A percentile compares a stretch with the other conserved stretches of the same genome.
Conservation (phyloP, 805 yeast species). For the Myxozyma melibiosi region DNA sequence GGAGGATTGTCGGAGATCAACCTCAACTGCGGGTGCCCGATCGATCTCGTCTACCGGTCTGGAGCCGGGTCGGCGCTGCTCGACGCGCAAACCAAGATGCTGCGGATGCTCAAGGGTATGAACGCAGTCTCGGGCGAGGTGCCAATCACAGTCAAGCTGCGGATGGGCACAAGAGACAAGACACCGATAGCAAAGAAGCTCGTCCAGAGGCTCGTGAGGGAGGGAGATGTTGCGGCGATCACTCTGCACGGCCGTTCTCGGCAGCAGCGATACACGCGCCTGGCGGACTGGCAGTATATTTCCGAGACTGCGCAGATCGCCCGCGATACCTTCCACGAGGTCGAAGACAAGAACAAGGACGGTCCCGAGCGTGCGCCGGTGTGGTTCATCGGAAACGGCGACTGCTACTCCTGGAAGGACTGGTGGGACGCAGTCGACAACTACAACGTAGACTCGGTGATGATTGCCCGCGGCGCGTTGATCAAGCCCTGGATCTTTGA, state of each 20-base stretch:
- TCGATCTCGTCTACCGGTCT: slow-evolving; percentile 86
- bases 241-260: slow-evolving; percentile 96
- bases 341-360: slow-evolving; percentile 34
- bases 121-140: slow-evolving; percentile 83
- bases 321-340: slow-evolving; percentile 49
- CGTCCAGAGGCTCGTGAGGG: slow-evolving; percentile 69
- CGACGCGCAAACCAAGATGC: slow-evolving; percentile 82
- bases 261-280: slow-evolving; percentile 89
- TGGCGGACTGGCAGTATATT: slow-evolving; percentile 92
- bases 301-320: slow-evolving; percentile 70
- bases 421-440: slow-evolving; percentile 74
- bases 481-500: slow-evolving; percentile 99
- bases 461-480: slow-evolving; percentile 97
- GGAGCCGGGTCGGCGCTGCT: slow-evolving; percentile 95
- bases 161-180: slow-evolving; percentile 86
- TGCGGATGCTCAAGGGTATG: slow-evolving; percentile 84
- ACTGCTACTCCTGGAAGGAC: slow-evolving; percentile 80
- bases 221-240: slow-evolving; percentile 84
- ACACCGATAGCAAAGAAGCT: slow-evolving; percentile 85
- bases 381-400: slow-evolving; percentile 94
- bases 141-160: slow-evolving; percentile 87
- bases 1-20: slow-evolving; percentile 73
- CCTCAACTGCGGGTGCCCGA: slow-evolving; percentile 96
- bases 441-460: slow-evolving; percentile 82
- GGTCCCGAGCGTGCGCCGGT: slow-evolving; percentile 53